These are phyloP conservation scores for Silene coronaria DNA, from an alignment of 179 eudicot species.

Conservation along the genomic window DNA sequence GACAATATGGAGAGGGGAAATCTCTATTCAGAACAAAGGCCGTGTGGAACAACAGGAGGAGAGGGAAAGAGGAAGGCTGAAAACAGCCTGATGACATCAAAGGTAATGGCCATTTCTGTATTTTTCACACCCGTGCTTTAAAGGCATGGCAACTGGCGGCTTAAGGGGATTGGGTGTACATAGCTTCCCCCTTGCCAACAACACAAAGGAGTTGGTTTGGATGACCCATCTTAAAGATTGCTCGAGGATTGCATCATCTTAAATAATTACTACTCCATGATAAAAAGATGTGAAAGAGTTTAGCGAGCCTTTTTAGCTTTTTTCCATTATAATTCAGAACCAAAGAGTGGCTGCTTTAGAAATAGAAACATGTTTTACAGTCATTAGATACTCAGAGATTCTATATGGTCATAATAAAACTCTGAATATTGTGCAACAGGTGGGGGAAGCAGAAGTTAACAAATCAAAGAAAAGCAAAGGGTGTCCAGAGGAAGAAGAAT, in stretches of 20 bases:
- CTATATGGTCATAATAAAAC: not conserved
- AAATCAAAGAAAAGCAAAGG: constrained; percentile 50
- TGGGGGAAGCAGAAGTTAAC: constrained; percentile 31
- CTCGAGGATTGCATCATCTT: not conserved
- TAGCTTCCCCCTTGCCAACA: not conserved
- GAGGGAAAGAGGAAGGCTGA: constrained; percentile 73
- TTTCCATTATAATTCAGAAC: too few species aligned
- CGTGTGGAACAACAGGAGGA: constrained; percentile 29
- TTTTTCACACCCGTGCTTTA: not conserved
- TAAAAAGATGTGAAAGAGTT: too few species aligned
- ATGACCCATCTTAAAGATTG: too few species aligned
- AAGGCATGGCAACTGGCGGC: not conserved
- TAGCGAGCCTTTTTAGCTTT: too few species aligned
- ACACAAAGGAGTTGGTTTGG: not conserved
- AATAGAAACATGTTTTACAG: not conserved
- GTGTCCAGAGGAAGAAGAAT: constrained; percentile 46
- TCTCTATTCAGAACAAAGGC: constrained; percentile 26
- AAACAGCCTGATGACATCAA: constrained; percentile 27
- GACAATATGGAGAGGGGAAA: constrained; percentile 28
- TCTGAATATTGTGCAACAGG: constrained; percentile 28
- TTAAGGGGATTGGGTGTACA: not conserved
- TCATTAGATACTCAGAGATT: not conserved
- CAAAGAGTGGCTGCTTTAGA: too few species aligned
- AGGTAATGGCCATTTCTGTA: constrained; percentile 36
- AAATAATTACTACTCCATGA: too few species aligned